These are phyloP conservation scores for Phaeosphaeria sp. DNA, from an alignment of 2,329 filamentous ascomycete genomes.

Conservation along the genomic window DNA sequence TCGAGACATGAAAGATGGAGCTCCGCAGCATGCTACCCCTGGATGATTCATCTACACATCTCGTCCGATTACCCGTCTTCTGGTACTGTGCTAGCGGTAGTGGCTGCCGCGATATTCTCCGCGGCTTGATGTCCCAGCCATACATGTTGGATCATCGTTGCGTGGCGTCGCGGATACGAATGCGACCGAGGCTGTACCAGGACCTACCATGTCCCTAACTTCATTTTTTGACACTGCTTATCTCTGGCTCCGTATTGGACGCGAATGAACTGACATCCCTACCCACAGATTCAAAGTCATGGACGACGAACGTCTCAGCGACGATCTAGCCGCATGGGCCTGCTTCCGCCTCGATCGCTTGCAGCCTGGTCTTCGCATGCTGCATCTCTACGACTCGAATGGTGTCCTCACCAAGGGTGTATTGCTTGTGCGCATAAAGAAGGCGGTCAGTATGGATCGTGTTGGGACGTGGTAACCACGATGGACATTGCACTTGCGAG, in stretches of 20 bases:
- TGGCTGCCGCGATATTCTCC: background rate
- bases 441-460: constrained; percentile 50
- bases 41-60: background rate
- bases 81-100: background rate
- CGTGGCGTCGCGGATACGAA: background rate
- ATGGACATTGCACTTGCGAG: no score
- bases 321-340: constrained; percentile 85
- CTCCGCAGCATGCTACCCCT: background rate
- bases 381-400: constrained; percentile 75
- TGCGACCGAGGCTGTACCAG: background rate
- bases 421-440: constrained; percentile 76
- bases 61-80: constrained; percentile 2
- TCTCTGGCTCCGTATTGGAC: background rate
- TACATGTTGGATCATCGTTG: background rate
- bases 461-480: constrained; percentile 9
- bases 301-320: constrained; percentile 78
- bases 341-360: constrained; percentile 86
- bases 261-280: background rate
- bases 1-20: background rate
- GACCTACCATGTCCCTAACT: background rate
- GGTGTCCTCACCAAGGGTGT: constrained; percentile 71
- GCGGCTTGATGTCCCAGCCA: background rate
- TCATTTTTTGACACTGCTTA: background rate
- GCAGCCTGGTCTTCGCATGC: constrained; percentile 75
- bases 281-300: constrained; percentile 76